Percentiles rank a stretch among this genome's conserved stretches.
Evolutionary conservation across 352 stramenopile species (phyloP).

Genomic region (Aphanomyces cochlioides): DNA sequence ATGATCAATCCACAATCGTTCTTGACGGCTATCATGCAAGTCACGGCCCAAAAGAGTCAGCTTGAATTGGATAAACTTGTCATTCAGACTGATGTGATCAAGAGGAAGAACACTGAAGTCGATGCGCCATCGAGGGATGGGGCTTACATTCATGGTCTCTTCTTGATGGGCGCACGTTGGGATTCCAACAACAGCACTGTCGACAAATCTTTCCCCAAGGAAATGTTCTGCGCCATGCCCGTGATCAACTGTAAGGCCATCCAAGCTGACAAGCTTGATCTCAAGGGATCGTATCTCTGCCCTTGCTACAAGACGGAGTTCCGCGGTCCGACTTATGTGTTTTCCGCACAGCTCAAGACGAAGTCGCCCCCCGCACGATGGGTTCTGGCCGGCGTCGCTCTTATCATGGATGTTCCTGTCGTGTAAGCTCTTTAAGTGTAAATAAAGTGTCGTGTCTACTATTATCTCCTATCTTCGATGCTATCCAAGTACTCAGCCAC

Average conservation of each 20-base stretch:
- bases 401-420: conserved; percentile 92
- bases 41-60: conserved; percentile 96
- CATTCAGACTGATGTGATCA: conserved; percentile 96
- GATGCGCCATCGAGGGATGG: conserved; percentile 88
- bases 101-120: conserved; percentile 89
- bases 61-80: conserved; percentile 96
- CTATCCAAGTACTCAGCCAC: conserved; percentile 11
- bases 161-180: conserved; percentile 95
- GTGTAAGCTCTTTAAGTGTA: conserved; percentile 9
- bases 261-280: conserved; percentile 91
- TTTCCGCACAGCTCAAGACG: conserved; percentile 97
- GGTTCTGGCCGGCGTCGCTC: conserved; percentile 93
- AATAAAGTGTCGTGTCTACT: neutral
- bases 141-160: conserved; percentile 93
- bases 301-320: conserved; percentile 97
- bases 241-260: conserved; percentile 98
- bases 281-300: conserved; percentile 93
- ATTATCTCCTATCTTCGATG: neutral
- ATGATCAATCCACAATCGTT: conserved; percentile 97
- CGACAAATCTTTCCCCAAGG: conserved; percentile 94
- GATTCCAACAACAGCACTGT: conserved; percentile 89
- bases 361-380: conserved; percentile 92
- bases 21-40: conserved; percentile 96
- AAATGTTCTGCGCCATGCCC: conserved; percentile 98
- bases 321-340: conserved; percentile 95